Conservation (phyloP, 345 rosid species). For the Linum usitatissimum region DNA sequence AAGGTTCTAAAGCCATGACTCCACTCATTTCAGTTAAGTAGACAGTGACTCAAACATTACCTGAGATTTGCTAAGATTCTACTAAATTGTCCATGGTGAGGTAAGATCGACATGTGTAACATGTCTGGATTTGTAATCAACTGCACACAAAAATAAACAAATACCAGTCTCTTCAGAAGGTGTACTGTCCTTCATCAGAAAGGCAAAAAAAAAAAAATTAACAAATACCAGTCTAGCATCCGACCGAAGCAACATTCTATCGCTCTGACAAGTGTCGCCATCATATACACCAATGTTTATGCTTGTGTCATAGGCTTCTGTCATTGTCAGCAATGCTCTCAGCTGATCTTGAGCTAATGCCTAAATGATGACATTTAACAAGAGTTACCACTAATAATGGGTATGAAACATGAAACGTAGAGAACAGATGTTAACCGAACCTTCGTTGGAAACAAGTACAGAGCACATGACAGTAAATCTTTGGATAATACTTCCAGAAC, state of each 20-base stretch:
- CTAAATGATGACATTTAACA: slow-evolving; percentile 27
- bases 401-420: no score
- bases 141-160: slow-evolving; percentile 31
- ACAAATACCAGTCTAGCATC: slow-evolving; percentile 70
- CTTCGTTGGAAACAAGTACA: slow-evolving; percentile 92
- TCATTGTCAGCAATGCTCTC: slow-evolving; percentile 49
- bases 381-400: not conserved
- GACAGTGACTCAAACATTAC: slow-evolving; percentile 25
- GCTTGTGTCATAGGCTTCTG: slow-evolving; percentile 34
- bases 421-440: no score
- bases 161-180: slow-evolving; percentile 10
- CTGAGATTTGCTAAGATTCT: slow-evolving; percentile 74
- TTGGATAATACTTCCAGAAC: slow-evolving; percentile 68
- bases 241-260: slow-evolving; percentile 57
- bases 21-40: not conserved
- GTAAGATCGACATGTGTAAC: slow-evolving; percentile 83
- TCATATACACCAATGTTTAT: slow-evolving; percentile 73
- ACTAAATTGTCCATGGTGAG: slow-evolving; percentile 59
- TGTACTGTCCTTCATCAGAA: slow-evolving; percentile 11
- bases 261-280: slow-evolving; percentile 69
- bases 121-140: slow-evolving; percentile 98
- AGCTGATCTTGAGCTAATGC: slow-evolving; percentile 97
- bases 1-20: not conserved
- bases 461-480: slow-evolving; percentile 62
- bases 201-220: slow-evolving; percentile 11